Percentiles rank a stretch among this genome's conserved stretches.
Conservation (phyloP, 2,329 filamentous ascomycete species). For the Metarhizium album region DNA sequence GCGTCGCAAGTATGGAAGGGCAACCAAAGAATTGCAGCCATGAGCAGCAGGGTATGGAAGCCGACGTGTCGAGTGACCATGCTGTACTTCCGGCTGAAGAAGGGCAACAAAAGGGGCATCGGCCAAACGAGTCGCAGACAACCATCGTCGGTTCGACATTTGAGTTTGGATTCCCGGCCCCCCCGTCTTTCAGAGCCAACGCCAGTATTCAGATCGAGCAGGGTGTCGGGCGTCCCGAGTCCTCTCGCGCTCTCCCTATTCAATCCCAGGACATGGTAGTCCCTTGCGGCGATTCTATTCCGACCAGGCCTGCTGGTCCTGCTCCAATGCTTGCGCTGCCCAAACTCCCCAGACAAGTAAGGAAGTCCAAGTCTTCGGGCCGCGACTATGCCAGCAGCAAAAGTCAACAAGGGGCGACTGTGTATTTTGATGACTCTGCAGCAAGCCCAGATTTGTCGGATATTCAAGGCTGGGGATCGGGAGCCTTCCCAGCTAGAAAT, state of each 20-base stretch:
- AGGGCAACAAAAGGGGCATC: conserved; percentile 9
- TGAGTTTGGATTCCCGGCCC: conserved; percentile 25
- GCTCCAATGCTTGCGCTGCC: conserved; percentile 5
- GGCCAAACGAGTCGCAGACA: conserved; percentile 19
- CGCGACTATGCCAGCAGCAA: conserved; percentile 8
- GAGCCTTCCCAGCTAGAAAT: conserved; percentile 5
- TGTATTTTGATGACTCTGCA: conserved; percentile 22
- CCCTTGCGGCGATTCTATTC: neutral
- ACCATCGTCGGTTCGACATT: conserved; percentile 20
- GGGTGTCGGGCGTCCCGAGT: neutral
- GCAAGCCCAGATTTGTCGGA: conserved; percentile 28
- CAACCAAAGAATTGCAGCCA: conserved; percentile 3
- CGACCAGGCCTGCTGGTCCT: conserved; percentile 1
- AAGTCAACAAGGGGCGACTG: conserved; percentile 13
- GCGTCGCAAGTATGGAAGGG: neutral
- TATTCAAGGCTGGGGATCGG: conserved; percentile 23
- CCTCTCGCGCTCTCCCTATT: neutral
- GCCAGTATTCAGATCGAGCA: neutral
- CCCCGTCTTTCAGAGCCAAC: conserved; percentile 13
- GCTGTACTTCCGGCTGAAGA: neutral
- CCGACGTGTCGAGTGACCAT: neutral
- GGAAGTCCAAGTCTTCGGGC: conserved; percentile 1
- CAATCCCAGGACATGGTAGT: neutral
- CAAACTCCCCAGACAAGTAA: conserved; percentile 1
- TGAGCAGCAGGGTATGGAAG: neutral